Percentiles rank a stretch among this genome's conserved stretches.
Evolutionary conservation across 1,139 yeast species (phyloP).

Genomic region (Suhomyces yuchorum): DNA sequence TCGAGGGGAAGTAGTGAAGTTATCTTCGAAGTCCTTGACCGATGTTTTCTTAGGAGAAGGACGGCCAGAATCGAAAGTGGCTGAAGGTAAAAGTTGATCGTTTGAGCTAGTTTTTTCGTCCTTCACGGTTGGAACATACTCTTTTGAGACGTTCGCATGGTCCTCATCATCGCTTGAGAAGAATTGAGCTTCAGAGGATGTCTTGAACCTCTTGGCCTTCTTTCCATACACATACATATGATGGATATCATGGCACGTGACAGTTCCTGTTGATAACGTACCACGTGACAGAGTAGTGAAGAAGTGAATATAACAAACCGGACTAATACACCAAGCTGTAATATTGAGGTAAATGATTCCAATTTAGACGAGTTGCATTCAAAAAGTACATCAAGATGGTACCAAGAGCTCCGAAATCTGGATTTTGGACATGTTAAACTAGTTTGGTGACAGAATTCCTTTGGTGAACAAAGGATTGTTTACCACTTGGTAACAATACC

Average conservation of each 20-base stretch:
- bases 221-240: slow-evolving; percentile 14
- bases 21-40: slow-evolving; percentile 5
- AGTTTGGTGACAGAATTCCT: too few species aligned
- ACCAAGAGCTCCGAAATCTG: too few species aligned
- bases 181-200: slow-evolving; percentile 4
- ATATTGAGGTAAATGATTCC: too few species aligned
- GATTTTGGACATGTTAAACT: too few species aligned
- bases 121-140: background rate
- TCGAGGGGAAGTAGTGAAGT: slow-evolving; percentile 24
- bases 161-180: slow-evolving; percentile 16
- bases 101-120: slow-evolving; percentile 6
- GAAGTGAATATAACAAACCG: too few species aligned
- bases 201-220: slow-evolving; percentile 5
- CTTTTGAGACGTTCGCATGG: background rate
- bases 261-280: too few species aligned
- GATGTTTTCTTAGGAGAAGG: slow-evolving; percentile 5
- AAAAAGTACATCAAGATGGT: too few species aligned
- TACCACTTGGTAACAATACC: too few species aligned
- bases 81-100: slow-evolving; percentile 9
- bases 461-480: too few species aligned
- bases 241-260: slow-evolving; percentile 1
- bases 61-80: background rate
- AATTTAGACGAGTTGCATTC: too few species aligned
- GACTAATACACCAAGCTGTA: too few species aligned
- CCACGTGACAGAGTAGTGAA: too few species aligned